Base-by-base conservation (phyloP, 768 basidiomycete genomes). In the Rhizopogon roseolus region DNA sequence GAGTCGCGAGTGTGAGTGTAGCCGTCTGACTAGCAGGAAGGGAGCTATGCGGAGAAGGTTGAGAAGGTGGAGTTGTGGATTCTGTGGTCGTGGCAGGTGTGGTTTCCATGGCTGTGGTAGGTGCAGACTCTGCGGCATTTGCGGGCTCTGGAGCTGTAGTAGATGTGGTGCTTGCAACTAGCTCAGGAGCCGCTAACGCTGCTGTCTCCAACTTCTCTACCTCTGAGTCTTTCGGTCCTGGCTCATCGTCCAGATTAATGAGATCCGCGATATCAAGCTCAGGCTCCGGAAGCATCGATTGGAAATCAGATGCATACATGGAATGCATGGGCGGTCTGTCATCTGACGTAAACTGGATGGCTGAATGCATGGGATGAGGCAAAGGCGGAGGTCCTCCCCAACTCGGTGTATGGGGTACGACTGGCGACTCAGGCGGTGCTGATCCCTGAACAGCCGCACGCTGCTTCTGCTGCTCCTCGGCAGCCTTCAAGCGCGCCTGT, bases 231-330 rank as follows among this genome's bases (percentile, higher is more conserved):
- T 75, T 71, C 49, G 63, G 60, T 29, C 53, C 27, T 17, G 72
- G 66, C 52, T 85, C 85, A 46, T 88, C 87, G 57, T 90, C 88
- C 57, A 90, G 80, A 65, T 89, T 88, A 56, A 90, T 88, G 58
- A 90, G 72, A 66, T 90, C 88, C 38, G 81, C 80, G 17, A 90
- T 78, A 61, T 88, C 85, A 49, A 89, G 64, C 68, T 89, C 87
- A 32, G 80, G 80, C 65, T 86, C 87, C 17, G 70, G 60, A 5
- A 64, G 57, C 28, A 63, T 50, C 40, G 55, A 63, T 52, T 59
- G 67, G 32, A 71, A 64, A 56, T 82, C 81, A 32, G 79, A 69
- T 16, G 64, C 58, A 58, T 74, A 76, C 42, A 74, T 41, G 6
- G 71, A 63, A 49, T 73, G 66, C 40, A 64, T 45, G n/a, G 68